Percentiles rank a stretch among this genome's conserved stretches.
Evolutionary conservation across 768 basidiomycete species (phyloP).

Genomic region (Boletus subcaerulescens): DNA sequence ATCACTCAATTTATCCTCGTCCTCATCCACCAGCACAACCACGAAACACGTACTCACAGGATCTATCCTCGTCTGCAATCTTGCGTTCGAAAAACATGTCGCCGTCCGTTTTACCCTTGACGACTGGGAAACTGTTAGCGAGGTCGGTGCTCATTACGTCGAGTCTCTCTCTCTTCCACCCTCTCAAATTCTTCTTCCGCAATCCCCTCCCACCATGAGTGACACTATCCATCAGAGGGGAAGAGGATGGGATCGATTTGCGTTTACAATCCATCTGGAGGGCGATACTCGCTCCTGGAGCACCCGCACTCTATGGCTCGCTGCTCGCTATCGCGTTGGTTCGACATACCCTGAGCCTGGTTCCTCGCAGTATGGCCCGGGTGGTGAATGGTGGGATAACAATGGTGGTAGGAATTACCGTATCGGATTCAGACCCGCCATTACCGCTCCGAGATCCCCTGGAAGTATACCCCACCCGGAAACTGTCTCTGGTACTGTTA

Average conservation of each 20-base stretch:
- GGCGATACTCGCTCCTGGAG: conserved; percentile 57
- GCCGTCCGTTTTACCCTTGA: conserved; percentile 89
- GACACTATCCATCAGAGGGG: neutral
- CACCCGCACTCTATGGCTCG: conserved; percentile 57
- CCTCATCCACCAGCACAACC: neutral
- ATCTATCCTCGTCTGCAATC: conserved; percentile 77
- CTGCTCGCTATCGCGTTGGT: conserved; percentile 46
- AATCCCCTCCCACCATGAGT: neutral
- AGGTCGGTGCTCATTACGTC: conserved; percentile 60
- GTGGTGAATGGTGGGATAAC: conserved; percentile 93
- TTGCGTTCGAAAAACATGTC: conserved; percentile 84
- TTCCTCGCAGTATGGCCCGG: conserved; percentile 34
- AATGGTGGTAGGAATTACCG: conserved; percentile 77
- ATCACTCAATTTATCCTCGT: conserved; percentile 31
- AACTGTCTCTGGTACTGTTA: conserved; percentile 18
- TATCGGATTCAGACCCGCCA: conserved; percentile 52
- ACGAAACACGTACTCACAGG: conserved; percentile 54
- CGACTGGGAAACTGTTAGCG: conserved; percentile 90
- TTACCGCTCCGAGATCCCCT: neutral
- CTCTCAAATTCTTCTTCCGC: conserved; percentile 15
- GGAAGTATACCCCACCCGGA: conserved; percentile 14
- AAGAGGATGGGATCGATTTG: conserved; percentile 53
- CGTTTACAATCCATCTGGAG: conserved; percentile 66
- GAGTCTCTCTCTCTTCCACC: conserved; percentile 36
- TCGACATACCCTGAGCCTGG: conserved; percentile 18